phyloP scores from a whole-genome alignment of 2,329 filamentous ascomycete species.

The Verticillium nonalfalfae region DNA sequence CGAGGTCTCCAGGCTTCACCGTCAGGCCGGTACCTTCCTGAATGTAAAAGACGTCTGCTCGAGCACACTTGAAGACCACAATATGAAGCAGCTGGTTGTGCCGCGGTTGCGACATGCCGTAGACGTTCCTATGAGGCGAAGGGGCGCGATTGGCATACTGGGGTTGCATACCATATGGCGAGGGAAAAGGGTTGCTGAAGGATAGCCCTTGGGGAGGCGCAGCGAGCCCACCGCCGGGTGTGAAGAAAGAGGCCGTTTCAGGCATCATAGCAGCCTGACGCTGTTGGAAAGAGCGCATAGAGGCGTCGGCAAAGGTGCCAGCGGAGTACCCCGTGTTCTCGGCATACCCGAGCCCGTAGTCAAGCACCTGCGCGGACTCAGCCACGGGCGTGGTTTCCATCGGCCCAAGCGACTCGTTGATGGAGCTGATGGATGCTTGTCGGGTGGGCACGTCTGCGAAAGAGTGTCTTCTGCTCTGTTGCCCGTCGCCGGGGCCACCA shows the following conservation, averaged over 20 bases:
- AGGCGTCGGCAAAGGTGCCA: constrained; percentile 25
- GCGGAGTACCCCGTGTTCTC: constrained; percentile 30
- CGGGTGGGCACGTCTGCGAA: constrained; percentile 65
- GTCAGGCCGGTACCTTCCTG: constrained; percentile 91
- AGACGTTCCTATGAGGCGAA: constrained; percentile 57
- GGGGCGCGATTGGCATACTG: constrained; percentile 43
- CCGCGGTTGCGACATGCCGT: constrained; percentile 53
- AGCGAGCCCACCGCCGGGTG: constrained; percentile 20
- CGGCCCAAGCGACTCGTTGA: constrained; percentile 42
- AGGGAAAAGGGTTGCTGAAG: constrained; percentile 35
- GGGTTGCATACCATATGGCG: constrained; percentile 37
- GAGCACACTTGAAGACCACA: constrained; percentile 92
- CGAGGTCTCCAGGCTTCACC: constrained; percentile 85
- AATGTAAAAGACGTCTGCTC: constrained; percentile 94
- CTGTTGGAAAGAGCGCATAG: constrained; percentile 18
- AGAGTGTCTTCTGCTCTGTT: constrained; percentile 73
- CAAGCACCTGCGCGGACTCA: constrained; percentile 10
- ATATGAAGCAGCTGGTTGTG: constrained; percentile 74
- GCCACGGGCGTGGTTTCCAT: constrained; percentile 34
- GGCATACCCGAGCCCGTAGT: constrained; percentile 32
- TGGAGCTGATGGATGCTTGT: constrained; percentile 56
- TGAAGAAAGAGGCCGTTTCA: constrained; percentile 22
- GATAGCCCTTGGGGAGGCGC: constrained; percentile 28
- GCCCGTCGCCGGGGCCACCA: constrained; percentile 49
- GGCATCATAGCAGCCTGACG: not conserved